phyloP scores from a whole-genome alignment of 352 stramenopile species.

The Phytophthora hybrid region DNA sequence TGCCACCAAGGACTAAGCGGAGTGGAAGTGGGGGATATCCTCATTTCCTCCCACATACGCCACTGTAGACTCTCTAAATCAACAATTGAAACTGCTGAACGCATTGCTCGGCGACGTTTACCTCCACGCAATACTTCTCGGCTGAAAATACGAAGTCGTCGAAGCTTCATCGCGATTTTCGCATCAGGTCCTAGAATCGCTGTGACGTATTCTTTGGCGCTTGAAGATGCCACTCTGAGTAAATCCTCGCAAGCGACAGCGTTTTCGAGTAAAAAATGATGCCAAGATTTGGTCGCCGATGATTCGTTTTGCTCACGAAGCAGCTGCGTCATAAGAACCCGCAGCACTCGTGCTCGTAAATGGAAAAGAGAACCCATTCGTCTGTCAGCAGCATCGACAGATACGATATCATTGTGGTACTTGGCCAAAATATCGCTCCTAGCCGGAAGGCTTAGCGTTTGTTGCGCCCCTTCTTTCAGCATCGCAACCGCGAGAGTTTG shows the following conservation, averaged over 20 bases:
- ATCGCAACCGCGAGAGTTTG: conserved; percentile 22
- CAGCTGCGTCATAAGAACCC: conserved; percentile 34
- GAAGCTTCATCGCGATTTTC: conserved; percentile 48
- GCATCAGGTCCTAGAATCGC: conserved; percentile 37
- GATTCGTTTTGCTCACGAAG: conserved; percentile 21
- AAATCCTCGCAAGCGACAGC: conserved; percentile 25
- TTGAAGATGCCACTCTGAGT: conserved; percentile 39
- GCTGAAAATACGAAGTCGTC: conserved; percentile 36
- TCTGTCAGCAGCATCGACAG: conserved; percentile 17
- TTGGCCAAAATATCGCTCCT: conserved; percentile 28
- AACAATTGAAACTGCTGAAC: conserved; percentile 17
- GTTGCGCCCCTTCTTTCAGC: conserved; percentile 24
- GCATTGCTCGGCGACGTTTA: background rate
- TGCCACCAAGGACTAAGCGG: conserved; percentile 37
- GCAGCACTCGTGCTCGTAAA: conserved; percentile 33
- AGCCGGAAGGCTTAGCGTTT: conserved; percentile 12
- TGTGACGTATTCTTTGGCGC: conserved; percentile 16
- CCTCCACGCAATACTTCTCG: conserved; percentile 23
- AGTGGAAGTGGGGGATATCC: background rate
- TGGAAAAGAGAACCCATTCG: conserved; percentile 20
- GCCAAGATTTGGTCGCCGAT: conserved; percentile 13
- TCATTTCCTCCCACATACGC: conserved; percentile 37
- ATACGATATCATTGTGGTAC: conserved; percentile 26
- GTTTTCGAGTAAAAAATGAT: conserved; percentile 32
- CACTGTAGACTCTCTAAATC: conserved; percentile 51